phyloP scores from a whole-genome alignment of 2,329 filamentous ascomycete genomes.

The Fusarium sp. region DNA sequence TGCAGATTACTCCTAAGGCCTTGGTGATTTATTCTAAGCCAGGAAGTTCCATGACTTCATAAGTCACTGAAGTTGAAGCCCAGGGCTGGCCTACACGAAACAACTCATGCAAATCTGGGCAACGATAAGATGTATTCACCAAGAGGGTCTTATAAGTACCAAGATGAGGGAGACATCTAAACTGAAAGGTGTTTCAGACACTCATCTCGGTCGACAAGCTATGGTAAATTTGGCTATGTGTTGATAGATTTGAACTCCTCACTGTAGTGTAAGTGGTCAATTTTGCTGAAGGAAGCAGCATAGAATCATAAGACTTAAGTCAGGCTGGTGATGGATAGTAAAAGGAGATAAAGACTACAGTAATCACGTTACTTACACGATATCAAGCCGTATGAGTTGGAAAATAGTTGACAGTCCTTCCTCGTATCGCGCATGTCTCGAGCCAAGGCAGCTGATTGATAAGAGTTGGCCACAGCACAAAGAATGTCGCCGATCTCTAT shows the following conservation, averaged over 20 bases:
- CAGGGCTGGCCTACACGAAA: background rate
- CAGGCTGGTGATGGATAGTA: too few species aligned
- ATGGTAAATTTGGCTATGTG: background rate
- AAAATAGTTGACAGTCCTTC: background rate
- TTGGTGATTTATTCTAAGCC: too few species aligned
- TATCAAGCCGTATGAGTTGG: background rate
- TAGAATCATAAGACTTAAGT: background rate
- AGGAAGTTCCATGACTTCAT: background rate
- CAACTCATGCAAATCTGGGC: background rate
- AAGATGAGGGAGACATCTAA: background rate
- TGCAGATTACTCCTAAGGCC: background rate
- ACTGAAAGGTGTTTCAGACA: too few species aligned
- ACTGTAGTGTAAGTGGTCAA: background rate
- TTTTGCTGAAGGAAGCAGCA: background rate
- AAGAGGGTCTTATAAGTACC: background rate
- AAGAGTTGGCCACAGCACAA: background rate
- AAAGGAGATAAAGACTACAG: too few species aligned
- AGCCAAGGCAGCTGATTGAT: too few species aligned
- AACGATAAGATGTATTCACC: background rate
- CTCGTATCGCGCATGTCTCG: background rate
- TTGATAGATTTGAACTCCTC: background rate
- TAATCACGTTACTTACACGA: background rate
- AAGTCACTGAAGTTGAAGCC: background rate
- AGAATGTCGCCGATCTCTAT: background rate
- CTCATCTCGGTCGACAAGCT: background rate